Base-by-base conservation (phyloP, 208 protist genomes). In the Trypanosoma melophagium region DNA sequence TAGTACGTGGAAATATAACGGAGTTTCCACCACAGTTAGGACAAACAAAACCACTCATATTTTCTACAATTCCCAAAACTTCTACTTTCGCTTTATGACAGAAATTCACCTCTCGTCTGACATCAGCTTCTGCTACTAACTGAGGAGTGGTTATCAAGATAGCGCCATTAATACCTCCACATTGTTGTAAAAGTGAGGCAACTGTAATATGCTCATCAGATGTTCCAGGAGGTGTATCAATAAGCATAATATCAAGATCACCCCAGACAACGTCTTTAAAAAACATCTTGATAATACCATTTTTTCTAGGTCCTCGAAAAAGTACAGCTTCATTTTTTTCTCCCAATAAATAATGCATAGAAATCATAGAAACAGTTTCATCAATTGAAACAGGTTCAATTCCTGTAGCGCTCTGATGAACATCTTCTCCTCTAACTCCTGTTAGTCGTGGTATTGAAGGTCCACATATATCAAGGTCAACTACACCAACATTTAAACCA, bases 381-480 rank as follows among this genome's bases (percentile, higher is more conserved):
- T 97, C 77, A 21, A 98, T 92, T 60, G 94, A 91, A n/a, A 99
- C 90, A 17, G 97, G 97, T 66, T 95, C 90, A 83, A 98, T 99
- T 5, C 98, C 98, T 56, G 75, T 73, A 35, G 84, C 77, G 70
- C 86, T 96, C 66, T 90, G 89, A 74, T 97, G 97, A 24, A 97
- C 91, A 72, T 95, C 83, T 76, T 99, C 96, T 47, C 77, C 83
- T 12, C 86, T 85, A 42, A 85, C 86, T 12, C 93, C 93, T 1
- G 86, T 92, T 21, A 97, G 71, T 19, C 90, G 86, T 51, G 93
- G 93, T 53, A 96, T 69, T 25, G 87, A 94, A 16, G 99, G 99
- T n/a, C 99, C 99, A 77, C 98, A 99, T 52, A 99, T 98, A 84
- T 99, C 99, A 17, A 99, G 68, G 77, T 99, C 99, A 7, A 99